These are phyloP conservation scores for Globisporangium splendens DNA, from an alignment of 352 stramenopile genomes.

Conservation along the genomic window DNA sequence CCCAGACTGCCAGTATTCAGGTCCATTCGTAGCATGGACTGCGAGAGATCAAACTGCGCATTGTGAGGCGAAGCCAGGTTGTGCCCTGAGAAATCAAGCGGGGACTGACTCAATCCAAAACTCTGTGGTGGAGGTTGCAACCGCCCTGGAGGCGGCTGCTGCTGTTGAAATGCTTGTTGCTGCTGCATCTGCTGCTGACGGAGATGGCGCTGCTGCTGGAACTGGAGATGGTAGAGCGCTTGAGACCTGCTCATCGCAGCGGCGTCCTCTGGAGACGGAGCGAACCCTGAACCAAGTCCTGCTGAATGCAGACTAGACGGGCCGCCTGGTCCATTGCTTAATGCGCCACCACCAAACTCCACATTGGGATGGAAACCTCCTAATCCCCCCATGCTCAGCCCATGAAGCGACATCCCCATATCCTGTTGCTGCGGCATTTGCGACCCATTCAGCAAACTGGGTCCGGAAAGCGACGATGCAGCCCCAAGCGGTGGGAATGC, in stretches of 20 bases:
- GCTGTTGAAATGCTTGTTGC: slow-evolving; percentile 14
- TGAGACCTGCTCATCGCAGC: slow-evolving; percentile 1
- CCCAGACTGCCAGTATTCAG: slow-evolving; percentile 9
- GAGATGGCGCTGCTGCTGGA: slow-evolving; percentile 37
- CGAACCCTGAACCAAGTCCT: not conserved
- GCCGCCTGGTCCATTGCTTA: too few species aligned
- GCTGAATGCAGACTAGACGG: too few species aligned
- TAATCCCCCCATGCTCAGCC: slow-evolving; percentile 11
- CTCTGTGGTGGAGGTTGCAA: slow-evolving; percentile 7
- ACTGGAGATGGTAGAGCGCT: slow-evolving; percentile 38
- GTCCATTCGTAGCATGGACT: slow-evolving; percentile 37
- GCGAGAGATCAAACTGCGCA: slow-evolving; percentile 35
- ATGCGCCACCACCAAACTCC: too few species aligned
- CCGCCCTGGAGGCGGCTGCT: slow-evolving; percentile 2
- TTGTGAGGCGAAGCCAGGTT: not conserved
- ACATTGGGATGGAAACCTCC: not conserved
- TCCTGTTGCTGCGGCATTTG: slow-evolving; percentile 1
- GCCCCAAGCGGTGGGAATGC: not conserved
- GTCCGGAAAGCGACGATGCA: not conserved
- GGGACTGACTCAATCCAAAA: slow-evolving; percentile 16
- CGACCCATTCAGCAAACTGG: not conserved
- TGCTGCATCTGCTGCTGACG: slow-evolving; percentile 21
- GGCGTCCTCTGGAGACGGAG: not conserved
- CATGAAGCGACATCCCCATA: slow-evolving; percentile 1
- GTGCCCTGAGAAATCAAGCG: slow-evolving; percentile 11